These are phyloP conservation scores for Paramecium sexaurelia DNA, from an alignment of 73 alveolate species.

Conservation along the genomic window DNA sequence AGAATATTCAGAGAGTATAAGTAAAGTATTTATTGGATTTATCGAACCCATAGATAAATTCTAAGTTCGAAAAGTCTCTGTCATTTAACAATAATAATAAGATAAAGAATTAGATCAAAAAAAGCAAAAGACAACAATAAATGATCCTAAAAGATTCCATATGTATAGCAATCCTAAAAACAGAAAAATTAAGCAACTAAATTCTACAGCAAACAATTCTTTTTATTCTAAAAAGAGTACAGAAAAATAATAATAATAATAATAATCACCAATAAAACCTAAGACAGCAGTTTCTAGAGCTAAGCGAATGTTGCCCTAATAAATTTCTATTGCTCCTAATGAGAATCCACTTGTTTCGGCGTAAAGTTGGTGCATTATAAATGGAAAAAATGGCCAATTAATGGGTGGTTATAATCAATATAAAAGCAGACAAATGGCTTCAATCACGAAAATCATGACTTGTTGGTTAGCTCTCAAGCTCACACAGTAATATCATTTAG, in stretches of 20 bases:
- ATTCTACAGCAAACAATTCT: not conserved
- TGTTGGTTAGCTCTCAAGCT: conserved; percentile 17
- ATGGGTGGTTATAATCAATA: conserved; percentile 7
- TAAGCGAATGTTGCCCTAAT: not conserved
- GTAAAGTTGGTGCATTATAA: conserved; percentile 39
- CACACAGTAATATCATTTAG: not conserved
- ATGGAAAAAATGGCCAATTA: conserved; percentile 58
- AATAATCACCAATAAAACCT: not conserved
- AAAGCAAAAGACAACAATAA: not conserved
- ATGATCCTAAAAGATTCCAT: not conserved
- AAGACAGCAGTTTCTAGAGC: not conserved
- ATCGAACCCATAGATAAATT: not conserved
- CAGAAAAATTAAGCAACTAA: not conserved
- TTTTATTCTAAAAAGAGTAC: not conserved
- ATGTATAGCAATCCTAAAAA: not conserved
- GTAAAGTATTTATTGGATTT: not conserved
- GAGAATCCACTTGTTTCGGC: conserved; percentile 9
- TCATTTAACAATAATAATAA: not conserved
- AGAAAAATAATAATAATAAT: not conserved
- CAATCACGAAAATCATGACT: conserved; percentile 48
- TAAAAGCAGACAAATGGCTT: conserved; percentile 25
- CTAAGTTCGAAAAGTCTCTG: not conserved
- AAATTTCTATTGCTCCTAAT: not conserved
- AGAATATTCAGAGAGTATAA: not conserved
- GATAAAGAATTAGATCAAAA: not conserved